Conservation (phyloP, 345 rosid species). For the Populus pruinosa region DNA sequence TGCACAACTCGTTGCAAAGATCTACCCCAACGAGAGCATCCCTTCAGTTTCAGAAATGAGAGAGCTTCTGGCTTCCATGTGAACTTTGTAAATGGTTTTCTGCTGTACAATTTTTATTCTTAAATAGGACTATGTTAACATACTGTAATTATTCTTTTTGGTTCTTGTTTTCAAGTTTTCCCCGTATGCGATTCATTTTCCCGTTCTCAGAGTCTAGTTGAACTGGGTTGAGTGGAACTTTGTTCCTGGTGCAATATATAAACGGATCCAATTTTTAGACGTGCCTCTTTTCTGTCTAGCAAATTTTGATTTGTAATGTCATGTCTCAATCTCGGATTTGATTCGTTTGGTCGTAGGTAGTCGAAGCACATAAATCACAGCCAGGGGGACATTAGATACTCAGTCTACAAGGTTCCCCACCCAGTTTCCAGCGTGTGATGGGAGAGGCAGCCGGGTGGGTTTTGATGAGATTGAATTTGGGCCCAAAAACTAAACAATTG, state of each 20-base stretch:
- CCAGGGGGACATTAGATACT: background rate
- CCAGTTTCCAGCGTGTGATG: background rate
- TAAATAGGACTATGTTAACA: slow-evolving; percentile 13
- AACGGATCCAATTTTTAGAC: background rate
- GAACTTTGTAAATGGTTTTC: slow-evolving; percentile 25
- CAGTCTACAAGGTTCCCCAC: background rate
- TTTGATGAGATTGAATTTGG: background rate
- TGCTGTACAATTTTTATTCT: background rate
- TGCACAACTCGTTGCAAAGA: slow-evolving; percentile 79
- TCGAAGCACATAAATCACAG: background rate
- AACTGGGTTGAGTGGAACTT: slow-evolving; percentile 2
- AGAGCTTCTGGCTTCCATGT: slow-evolving; percentile 78
- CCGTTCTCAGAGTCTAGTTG: background rate
- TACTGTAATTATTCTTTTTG: slow-evolving; percentile 24
- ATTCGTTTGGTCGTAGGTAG: background rate
- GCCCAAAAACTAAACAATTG: background rate
- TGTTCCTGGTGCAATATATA: background rate
- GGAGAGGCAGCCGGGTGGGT: background rate
- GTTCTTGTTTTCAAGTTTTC: slow-evolving; percentile 1
- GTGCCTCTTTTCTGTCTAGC: background rate
- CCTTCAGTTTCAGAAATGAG: slow-evolving; percentile 77
- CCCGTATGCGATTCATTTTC: slow-evolving; percentile 14
- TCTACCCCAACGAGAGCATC: slow-evolving; percentile 74
- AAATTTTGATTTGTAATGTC: background rate
- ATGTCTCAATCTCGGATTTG: background rate